Percentiles rank a stretch among this genome's conserved stretches.
phyloP scores from a whole-genome alignment of 495 filamentous ascomycete species.

The Annulohypoxylon moriforme region DNA sequence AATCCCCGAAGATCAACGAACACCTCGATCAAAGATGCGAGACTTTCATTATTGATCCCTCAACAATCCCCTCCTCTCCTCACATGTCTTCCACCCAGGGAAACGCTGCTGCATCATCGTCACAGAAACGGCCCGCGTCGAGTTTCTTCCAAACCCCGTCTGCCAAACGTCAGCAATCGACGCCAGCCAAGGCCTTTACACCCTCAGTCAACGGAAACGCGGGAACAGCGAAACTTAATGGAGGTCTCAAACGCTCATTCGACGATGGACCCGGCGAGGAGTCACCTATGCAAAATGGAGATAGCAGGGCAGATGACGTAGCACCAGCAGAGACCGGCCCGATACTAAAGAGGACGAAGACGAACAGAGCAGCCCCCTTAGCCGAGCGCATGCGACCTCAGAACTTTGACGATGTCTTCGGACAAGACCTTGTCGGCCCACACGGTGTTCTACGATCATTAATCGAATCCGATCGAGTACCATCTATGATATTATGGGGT shows the following conservation, averaged over 20 bases:
- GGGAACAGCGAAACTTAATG: slow-evolving; percentile 33
- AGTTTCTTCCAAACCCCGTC: slow-evolving; percentile 84
- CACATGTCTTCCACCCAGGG: slow-evolving; percentile 49
- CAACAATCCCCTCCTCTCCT: slow-evolving; percentile 41
- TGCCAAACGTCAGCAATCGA: slow-evolving; percentile 62
- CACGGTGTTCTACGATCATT: slow-evolving; percentile 87
- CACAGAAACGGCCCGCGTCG: slow-evolving; percentile 66
- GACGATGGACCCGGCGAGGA: slow-evolving; percentile 57
- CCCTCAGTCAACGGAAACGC: slow-evolving; percentile 44
- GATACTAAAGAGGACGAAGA: slow-evolving; percentile 69
- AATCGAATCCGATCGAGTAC: slow-evolving; percentile 86
- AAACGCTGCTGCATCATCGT: slow-evolving; percentile 58
- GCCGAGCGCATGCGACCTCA: slow-evolving; percentile 94
- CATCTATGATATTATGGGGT: slow-evolving; percentile 97
- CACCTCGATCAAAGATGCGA: slow-evolving; percentile 91
- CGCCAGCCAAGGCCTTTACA: slow-evolving; percentile 35
- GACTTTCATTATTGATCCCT: slow-evolving; percentile 64
- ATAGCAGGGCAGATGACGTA: slow-evolving; percentile 32
- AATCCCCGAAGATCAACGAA: slow-evolving; percentile 81
- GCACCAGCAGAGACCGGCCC: slow-evolving; percentile 42
- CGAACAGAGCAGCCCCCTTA: slow-evolving; percentile 79
- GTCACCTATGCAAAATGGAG: slow-evolving; percentile 40
- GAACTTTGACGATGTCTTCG: slow-evolving; percentile 85
- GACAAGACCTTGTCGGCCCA: slow-evolving; percentile 90
- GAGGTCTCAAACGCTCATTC: slow-evolving; percentile 56